Evolutionary conservation across 2,329 filamentous ascomycete species (phyloP).

Genomic region (Diaporthe sp.): DNA sequence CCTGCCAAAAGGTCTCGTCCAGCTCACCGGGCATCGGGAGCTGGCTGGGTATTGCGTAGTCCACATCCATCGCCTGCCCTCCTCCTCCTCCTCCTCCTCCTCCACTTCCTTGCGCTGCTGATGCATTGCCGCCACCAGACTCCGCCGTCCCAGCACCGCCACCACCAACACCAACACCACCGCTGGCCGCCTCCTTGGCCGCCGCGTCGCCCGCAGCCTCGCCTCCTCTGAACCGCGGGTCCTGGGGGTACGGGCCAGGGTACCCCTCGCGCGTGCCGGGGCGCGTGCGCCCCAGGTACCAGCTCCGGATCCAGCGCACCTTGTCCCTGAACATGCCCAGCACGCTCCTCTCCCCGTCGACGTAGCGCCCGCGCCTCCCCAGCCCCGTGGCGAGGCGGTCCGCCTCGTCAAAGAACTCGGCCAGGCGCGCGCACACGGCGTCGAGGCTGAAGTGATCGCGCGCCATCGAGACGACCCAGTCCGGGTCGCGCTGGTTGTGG

Average conservation of each 20-base stretch:
- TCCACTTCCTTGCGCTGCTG: conserved; percentile 1
- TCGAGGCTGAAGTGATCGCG: conserved; percentile 52
- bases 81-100: conserved; percentile 11
- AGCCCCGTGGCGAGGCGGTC: conserved; percentile 42
- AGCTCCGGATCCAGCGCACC: conserved; percentile 56
- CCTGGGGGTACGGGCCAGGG: background rate
- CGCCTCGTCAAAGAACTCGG: conserved; percentile 50
- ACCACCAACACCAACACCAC: background rate
- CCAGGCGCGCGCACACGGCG: conserved; percentile 45
- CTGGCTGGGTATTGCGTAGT: conserved; percentile 23
- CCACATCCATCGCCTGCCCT: conserved; percentile 37
- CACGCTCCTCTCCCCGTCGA: conserved; percentile 49
- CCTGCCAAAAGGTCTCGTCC: conserved; percentile 41
- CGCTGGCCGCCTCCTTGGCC: conserved; percentile 16
- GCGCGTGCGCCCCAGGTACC: conserved; percentile 47
- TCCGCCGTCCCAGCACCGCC: conserved; percentile 10
- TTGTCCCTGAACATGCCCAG: conserved; percentile 52
- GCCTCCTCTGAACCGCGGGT: background rate
- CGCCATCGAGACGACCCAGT: conserved; percentile 54
- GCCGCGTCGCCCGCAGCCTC: background rate
- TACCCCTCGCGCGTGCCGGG: conserved; percentile 13
- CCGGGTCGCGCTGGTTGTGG: conserved; percentile 42
- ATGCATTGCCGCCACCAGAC: background rate
- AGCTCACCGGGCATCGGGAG: conserved; percentile 30
- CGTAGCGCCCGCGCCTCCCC: conserved; percentile 42